Evolutionary conservation across 164 flowering plant species (phyloP), one percentile per base, ranked within the genome.

Genomic region (Vitis riparia): DNA sequence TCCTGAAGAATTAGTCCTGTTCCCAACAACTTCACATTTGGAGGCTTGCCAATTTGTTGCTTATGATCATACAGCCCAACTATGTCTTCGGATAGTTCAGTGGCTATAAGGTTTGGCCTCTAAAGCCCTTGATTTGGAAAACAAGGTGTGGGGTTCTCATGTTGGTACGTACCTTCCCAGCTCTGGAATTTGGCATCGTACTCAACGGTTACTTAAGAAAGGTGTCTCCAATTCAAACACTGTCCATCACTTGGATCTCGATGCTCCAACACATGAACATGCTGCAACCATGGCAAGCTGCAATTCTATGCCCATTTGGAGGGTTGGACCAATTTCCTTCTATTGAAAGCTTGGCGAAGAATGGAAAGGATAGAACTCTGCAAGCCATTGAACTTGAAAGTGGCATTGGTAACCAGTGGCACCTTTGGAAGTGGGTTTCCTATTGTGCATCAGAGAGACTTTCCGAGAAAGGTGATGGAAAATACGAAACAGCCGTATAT

Each of bases 61-160:
- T 23, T 76, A 57, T 55, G 90, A 93, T 74, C 94, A 90, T 77
- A 88, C 92, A 55, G 93, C 97, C 44, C 98, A 95, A 66, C 72
- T 89, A 69, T 95, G 98, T 80, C 92, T 93, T n/a, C 89, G 99
- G 17, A 87, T 95, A 80, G 91, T 93, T 69, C 97, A 89, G 58
- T 95, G 99, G 99, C 88, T 95, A n/a, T 97, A 95, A 84, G 97
- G 86, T 14, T 77, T 93, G 69, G 97, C 98, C 15, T 91, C 99
- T 59, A 84, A 89, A 77, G 84, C 93, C 58, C 99, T 95, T 79
- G 97, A 95, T 75, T 84, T 93, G 82, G 98, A 95, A 70, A 85
- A 87, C 69, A 89, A 90, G 97, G 99, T 90, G 71, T 78, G 91
- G 67, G 99, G 97, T 64, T 89, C 91, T 71, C 92, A 91, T 85